Evolutionary conservation across 2,329 filamentous ascomycete genomes (phyloP).

Genomic region (Fusarium foetens): DNA sequence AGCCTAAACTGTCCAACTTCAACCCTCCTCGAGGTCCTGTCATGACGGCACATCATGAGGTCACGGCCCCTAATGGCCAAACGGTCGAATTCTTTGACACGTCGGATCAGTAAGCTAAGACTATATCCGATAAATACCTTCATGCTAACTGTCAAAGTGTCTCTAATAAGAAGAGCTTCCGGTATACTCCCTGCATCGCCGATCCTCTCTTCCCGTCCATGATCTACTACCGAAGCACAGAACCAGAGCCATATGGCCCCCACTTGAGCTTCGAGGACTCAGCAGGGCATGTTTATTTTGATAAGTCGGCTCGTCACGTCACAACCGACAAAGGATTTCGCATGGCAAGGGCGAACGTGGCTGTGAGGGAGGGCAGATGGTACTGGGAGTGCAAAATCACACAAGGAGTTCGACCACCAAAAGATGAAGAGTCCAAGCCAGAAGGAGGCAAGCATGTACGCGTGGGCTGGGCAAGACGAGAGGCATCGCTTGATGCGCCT

Average conservation of each 20-base stretch:
- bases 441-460: conserved; percentile 74
- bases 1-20: conserved; percentile 70
- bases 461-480: conserved; percentile 85
- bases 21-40: conserved; percentile 67
- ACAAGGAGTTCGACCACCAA: conserved; percentile 68
- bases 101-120: conserved; percentile 67
- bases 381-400: conserved; percentile 96
- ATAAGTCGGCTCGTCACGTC: conserved; percentile 77
- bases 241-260: conserved; percentile 83
- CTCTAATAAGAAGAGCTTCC: conserved; percentile 77
- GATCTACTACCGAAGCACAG: conserved; percentile 89
- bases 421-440: conserved; percentile 55
- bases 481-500: conserved; percentile 83
- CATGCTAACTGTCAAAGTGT: conserved; percentile 54
- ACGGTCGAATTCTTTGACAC: conserved; percentile 70
- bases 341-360: conserved; percentile 90
- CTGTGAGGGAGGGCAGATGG: conserved; percentile 86
- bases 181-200: conserved; percentile 90
- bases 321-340: conserved; percentile 94
- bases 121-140: background rate
- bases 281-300: conserved; percentile 85
- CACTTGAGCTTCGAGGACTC: conserved; percentile 94
- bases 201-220: conserved; percentile 88
- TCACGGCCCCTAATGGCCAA: conserved; percentile 60
- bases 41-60: conserved; percentile 65